These are phyloP conservation scores for Salmacisia buchloeana DNA, from an alignment of 1,284 basidiomycete genomes.

Conservation along the genomic window DNA sequence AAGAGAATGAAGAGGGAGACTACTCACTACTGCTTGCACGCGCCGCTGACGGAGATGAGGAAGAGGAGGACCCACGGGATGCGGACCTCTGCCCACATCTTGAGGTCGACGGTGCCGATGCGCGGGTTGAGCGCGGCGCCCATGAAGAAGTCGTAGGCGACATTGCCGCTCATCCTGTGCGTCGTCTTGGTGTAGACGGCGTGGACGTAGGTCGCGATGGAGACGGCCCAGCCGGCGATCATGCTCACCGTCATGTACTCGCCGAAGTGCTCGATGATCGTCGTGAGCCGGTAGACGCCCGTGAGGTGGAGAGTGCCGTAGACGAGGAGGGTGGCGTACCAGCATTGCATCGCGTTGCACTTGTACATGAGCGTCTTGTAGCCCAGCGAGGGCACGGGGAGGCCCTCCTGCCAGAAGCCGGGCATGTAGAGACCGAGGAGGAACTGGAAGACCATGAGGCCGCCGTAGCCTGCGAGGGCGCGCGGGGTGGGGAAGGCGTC, in stretches of 20 bases:
- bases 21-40: slow-evolving; percentile 76
- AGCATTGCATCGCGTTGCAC: slow-evolving; percentile 76
- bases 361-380: slow-evolving; percentile 93
- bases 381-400: slow-evolving; percentile 49
- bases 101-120: slow-evolving; percentile 85
- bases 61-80: slow-evolving; percentile 97
- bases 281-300: slow-evolving; percentile 80
- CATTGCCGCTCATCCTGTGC: slow-evolving; percentile 80
- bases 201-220: slow-evolving; percentile 42
- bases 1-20: not conserved
- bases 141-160: slow-evolving; percentile 71
- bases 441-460: slow-evolving; percentile 83
- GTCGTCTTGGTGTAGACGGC: slow-evolving; percentile 44
- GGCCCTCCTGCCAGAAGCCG: slow-evolving; percentile 78
- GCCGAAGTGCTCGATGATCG: slow-evolving; percentile 94
- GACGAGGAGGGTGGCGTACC: slow-evolving; percentile 78
- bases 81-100: slow-evolving; percentile 98
- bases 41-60: slow-evolving; percentile 83
- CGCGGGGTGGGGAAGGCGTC: slow-evolving; percentile 84
- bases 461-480: slow-evolving; percentile 66
- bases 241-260: slow-evolving; percentile 93
- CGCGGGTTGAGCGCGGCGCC: slow-evolving; percentile 90
- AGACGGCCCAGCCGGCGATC: slow-evolving; percentile 73
- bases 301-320: slow-evolving; percentile 72
- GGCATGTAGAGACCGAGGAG: slow-evolving; percentile 84